Conservation (phyloP, 2,329 filamentous ascomycete species). For the Ilyonectria sp. region DNA sequence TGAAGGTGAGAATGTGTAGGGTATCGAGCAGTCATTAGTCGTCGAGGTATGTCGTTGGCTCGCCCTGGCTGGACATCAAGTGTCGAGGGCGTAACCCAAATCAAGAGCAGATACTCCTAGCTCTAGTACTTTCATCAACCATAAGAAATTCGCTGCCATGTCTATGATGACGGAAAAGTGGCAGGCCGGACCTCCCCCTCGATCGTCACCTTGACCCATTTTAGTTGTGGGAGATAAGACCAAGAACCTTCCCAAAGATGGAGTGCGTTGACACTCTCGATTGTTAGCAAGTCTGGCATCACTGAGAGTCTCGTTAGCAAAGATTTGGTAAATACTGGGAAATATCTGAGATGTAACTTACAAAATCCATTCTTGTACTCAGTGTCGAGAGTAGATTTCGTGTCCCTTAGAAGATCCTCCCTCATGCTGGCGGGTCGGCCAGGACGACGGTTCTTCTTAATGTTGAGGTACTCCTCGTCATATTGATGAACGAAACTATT, state of each 20-base stretch:
- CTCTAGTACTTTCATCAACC: background rate
- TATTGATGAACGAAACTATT: slow-evolving; percentile 75
- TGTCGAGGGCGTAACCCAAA: slow-evolving; percentile 7
- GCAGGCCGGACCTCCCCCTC: slow-evolving; percentile 77
- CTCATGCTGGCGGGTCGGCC: slow-evolving; percentile 84
- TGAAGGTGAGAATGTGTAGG: slow-evolving; percentile 25
- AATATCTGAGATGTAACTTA: slow-evolving; percentile 57
- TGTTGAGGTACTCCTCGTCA: slow-evolving; percentile 77
- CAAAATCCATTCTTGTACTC: slow-evolving; percentile 90
- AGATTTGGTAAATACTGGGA: background rate
- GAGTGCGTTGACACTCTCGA: slow-evolving; percentile 76
- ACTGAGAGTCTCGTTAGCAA: slow-evolving; percentile 58
- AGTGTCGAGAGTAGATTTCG: slow-evolving; percentile 78
- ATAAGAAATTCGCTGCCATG: background rate
- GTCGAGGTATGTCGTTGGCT: slow-evolving; percentile 6
- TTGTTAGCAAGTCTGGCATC: slow-evolving; percentile 81
- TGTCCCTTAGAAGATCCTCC: slow-evolving; percentile 83
- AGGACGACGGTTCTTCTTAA: slow-evolving; percentile 80
- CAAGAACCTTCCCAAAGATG: slow-evolving; percentile 87
- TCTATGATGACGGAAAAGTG: slow-evolving; percentile 78
- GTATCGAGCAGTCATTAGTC: slow-evolving; percentile 26
- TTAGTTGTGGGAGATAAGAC: slow-evolving; percentile 82
- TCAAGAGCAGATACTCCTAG: background rate
- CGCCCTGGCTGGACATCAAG: slow-evolving; percentile 27
- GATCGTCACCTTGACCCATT: slow-evolving; percentile 82